A percentile compares a stretch with the other conserved stretches of the same genome.
phyloP scores from a whole-genome alignment of 352 stramenopile genomes.

The Phytophthora macrochlamydospora region DNA sequence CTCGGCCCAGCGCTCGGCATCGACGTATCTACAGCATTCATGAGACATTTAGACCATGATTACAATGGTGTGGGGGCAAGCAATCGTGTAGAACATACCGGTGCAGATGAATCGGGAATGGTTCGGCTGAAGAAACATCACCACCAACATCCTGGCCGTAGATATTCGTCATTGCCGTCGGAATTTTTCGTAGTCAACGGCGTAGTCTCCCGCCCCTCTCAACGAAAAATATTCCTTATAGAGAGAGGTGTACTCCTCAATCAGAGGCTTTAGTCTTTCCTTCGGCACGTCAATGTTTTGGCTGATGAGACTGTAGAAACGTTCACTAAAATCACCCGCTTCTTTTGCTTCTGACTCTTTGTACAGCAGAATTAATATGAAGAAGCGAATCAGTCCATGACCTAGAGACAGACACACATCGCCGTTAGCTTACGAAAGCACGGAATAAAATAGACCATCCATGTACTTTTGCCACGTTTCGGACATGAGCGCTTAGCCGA shows the following conservation, averaged over 20 bases:
- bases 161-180: slow-evolving; percentile 30
- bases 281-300: slow-evolving; percentile 37
- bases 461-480: slow-evolving; percentile 34
- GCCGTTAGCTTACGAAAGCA: too few relatives aligned
- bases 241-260: slow-evolving; percentile 60
- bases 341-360: slow-evolving; percentile 46
- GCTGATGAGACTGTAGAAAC: slow-evolving; percentile 54
- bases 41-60: background rate
- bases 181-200: slow-evolving; percentile 36
- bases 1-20: slow-evolving; percentile 66
- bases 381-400: slow-evolving; percentile 62
- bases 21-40: slow-evolving; percentile 40
- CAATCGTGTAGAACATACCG: slow-evolving; percentile 19
- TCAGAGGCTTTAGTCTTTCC: slow-evolving; percentile 31
- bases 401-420: slow-evolving; percentile 27
- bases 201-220: slow-evolving; percentile 33
- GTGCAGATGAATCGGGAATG: slow-evolving; percentile 37
- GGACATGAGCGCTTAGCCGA: slow-evolving; percentile 50
- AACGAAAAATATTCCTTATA: slow-evolving; percentile 64
- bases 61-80: too few relatives aligned
- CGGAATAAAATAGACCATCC: too few relatives aligned
- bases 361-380: slow-evolving; percentile 65
- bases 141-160: slow-evolving; percentile 22
- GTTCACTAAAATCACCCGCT: slow-evolving; percentile 41
- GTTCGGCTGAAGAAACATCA: slow-evolving; percentile 7